Evolutionary conservation across 108 stramenopile species (phyloP), one percentile per base, ranked within the genome.

Genomic region (Chaetoceros muelleri): DNA sequence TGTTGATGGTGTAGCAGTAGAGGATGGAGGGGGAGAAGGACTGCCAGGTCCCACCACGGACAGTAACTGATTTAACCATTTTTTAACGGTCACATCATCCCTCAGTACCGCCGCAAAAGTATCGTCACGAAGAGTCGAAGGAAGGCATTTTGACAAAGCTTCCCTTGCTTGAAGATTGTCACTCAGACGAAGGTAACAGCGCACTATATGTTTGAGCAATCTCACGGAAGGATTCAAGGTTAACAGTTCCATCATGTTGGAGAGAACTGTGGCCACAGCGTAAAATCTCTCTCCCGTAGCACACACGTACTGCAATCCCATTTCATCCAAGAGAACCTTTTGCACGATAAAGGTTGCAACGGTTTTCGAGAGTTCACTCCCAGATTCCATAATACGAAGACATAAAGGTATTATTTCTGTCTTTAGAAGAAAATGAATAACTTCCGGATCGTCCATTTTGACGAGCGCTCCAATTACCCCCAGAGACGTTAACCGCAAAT

Each of bases 281-380:
- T 94, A 98, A 64, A 99, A 99, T 1, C 99, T 90, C 76, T 99
- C 97, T 28, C 95, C 93, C 0, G 99, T 99, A 34, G 95, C 90
- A 73, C 99, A 99, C n/a, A 99, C 95, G 72, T 99, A 97, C 22
- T 85, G 78, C 30, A 99, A 76, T 5, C 99, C 99, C 30, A 79
- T 77, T 58, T 99, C 95, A 67, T 99, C 99, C 62, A 98, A 60
- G 46, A 99, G 74, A 44, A 99, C 96, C 73, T 99, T 99, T 72
- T 99, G 96, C 2, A 98, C 96, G 47, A 99, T 98, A 65, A 99
- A 99, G n/a, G 98, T 99, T 0, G 98, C 98, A 5, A 95, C 94
- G 1, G 98, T 99, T 64, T 98, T 98, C 64, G 77, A 79, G 13
- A 99, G 85, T 65, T 99, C 99, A 28, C 78, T 77, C 5, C 99